Evolutionary conservation across 495 filamentous ascomycete species (phyloP).

Genomic region (Penicillium angulare): DNA sequence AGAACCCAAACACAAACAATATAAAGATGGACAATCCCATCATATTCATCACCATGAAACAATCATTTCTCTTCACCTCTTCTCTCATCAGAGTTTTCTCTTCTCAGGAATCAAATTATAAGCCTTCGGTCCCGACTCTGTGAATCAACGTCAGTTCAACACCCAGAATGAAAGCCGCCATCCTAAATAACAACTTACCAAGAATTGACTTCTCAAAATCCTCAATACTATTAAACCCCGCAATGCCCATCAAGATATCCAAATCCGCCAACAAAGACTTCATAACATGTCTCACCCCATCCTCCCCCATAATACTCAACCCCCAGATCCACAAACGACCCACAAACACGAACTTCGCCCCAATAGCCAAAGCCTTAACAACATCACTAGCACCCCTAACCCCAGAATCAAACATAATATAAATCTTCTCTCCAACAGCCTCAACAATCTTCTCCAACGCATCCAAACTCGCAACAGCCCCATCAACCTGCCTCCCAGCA

Average conservation of each 20-base stretch:
- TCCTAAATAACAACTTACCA: neutral
- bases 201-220: neutral
- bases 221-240: slow-evolving; percentile 39
- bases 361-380: slow-evolving; percentile 61
- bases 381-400: slow-evolving; percentile 57
- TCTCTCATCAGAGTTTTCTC: neutral
- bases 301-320: slow-evolving; percentile 57
- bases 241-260: slow-evolving; percentile 65
- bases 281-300: slow-evolving; percentile 62
- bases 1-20: neutral
- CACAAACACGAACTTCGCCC: slow-evolving; percentile 63
- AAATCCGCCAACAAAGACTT: slow-evolving; percentile 64
- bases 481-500: slow-evolving; percentile 61
- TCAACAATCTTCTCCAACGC: slow-evolving; percentile 59
- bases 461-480: slow-evolving; percentile 58
- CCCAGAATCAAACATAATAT: slow-evolving; percentile 62
- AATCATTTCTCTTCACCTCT: neutral
- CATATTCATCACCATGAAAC: neutral
- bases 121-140: neutral
- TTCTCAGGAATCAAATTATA: neutral
- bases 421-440: slow-evolving; percentile 45
- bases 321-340: slow-evolving; percentile 64
- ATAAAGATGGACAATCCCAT: neutral
- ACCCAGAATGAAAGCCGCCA: neutral
- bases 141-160: neutral